These are phyloP conservation scores for Bolboschoenus planiculmis DNA, from an alignment of 176 grass and related monocot species.

Conservation along the genomic window DNA sequence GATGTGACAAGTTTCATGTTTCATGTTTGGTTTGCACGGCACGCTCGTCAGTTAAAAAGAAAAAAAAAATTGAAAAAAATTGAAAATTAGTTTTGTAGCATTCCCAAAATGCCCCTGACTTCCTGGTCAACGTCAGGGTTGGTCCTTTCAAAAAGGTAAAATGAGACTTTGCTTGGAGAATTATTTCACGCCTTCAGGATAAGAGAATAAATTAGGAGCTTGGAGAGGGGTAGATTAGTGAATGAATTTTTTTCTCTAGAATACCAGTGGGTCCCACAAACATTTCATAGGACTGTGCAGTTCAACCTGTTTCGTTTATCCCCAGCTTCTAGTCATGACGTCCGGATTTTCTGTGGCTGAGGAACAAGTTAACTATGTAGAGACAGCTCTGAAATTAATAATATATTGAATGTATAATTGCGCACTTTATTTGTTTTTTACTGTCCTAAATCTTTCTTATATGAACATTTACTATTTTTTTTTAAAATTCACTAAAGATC, in stretches of 20 bases:
- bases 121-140: neutral
- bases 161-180: neutral
- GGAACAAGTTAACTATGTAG: neutral
- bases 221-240: neutral
- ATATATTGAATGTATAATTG: too few relatives aligned
- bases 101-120: neutral
- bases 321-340: neutral
- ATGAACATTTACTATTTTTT: neutral
- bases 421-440: too few relatives aligned
- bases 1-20: neutral
- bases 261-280: neutral
- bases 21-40: neutral
- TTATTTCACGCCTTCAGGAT: neutral
- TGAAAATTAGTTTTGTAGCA: neutral
- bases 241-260: neutral
- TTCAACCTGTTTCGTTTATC: neutral
- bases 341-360: neutral
- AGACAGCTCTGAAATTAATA: too few relatives aligned
- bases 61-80: neutral
- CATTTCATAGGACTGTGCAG: neutral
- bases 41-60: neutral
- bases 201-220: neutral
- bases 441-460: neutral
- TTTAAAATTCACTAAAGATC: too few relatives aligned
- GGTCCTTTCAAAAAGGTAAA: neutral